Percentiles rank a stretch among this genome's conserved stretches.
phyloP scores from a whole-genome alignment of 1,139 yeast species.

The Kluyveromyces marxianus region DNA sequence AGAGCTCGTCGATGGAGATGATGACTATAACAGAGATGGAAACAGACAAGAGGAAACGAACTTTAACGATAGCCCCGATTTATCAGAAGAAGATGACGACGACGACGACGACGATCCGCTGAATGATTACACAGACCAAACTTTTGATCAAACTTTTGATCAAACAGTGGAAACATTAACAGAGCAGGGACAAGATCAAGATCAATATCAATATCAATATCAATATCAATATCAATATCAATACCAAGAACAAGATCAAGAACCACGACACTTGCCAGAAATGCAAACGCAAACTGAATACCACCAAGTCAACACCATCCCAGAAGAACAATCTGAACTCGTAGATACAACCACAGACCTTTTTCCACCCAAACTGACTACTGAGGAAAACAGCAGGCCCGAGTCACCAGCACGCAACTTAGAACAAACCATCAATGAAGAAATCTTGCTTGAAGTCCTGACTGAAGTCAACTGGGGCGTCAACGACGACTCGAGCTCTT shows the following conservation, averaged over 20 bases:
- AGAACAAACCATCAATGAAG: slow-evolving; percentile 17
- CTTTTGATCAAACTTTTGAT: no score
- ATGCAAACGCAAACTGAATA: slow-evolving; percentile 16
- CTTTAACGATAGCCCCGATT: no score
- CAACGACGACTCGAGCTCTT: slow-evolving; percentile 49
- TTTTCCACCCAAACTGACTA: background rate
- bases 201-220: no score
- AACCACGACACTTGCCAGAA: background rate
- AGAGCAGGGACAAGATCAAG: no score
- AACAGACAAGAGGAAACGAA: background rate
- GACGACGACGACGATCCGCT: background rate
- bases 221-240: background rate
- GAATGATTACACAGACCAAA: background rate
- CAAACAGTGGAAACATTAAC: no score
- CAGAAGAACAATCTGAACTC: slow-evolving; percentile 19
- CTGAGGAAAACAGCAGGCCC: slow-evolving; percentile 1
- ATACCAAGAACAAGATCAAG: no score
- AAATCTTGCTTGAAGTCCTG: slow-evolving; percentile 39
- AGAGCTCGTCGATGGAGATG: background rate
- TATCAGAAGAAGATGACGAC: background rate
- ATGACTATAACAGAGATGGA: background rate
- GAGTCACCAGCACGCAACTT: slow-evolving; percentile 6
- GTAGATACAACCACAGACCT: slow-evolving; percentile 1
- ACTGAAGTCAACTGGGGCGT: slow-evolving; percentile 72
- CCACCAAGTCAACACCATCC: slow-evolving; percentile 28